These are phyloP conservation scores for Magnaporthales sp. DNA, from an alignment of 2,329 filamentous ascomycete genomes.

Conservation along the genomic window DNA sequence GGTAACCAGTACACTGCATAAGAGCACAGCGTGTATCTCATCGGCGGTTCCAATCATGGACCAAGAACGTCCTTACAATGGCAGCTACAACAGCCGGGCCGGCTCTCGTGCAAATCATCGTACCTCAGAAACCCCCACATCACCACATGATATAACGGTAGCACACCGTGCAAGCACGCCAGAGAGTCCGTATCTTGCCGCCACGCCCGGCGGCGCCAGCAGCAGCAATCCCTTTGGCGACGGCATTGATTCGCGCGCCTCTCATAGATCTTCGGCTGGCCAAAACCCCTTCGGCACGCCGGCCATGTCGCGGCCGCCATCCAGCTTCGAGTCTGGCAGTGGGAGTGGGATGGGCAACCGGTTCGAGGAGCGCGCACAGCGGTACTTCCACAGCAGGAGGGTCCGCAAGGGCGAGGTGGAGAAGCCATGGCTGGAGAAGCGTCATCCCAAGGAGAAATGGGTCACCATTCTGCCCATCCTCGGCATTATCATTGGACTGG, in stretches of 20 bases:
- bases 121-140: not conserved
- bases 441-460: conserved; percentile 76
- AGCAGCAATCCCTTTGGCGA: conserved; percentile 30
- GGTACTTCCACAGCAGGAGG: conserved; percentile 66
- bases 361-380: conserved; percentile 30
- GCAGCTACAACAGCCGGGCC: not conserved
- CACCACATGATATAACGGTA: not conserved
- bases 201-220: not conserved
- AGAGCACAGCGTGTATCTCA: not conserved
- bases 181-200: not conserved
- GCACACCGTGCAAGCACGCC: not conserved
- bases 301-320: conserved; percentile 33
- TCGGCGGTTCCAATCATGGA: not conserved
- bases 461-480: conserved; percentile 70
- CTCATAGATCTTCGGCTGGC: conserved; percentile 17
- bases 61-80: not conserved
- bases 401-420: conserved; percentile 65
- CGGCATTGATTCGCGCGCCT: conserved; percentile 25
- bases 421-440: conserved; percentile 68
- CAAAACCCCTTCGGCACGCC: conserved; percentile 40
- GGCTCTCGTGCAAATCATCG: not conserved
- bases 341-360: conserved; percentile 20
- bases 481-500: conserved; percentile 61
- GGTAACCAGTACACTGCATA: not conserved
- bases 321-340: conserved; percentile 37